A percentile compares a stretch with the other conserved stretches of the same genome.
phyloP scores from a whole-genome alignment of 495 filamentous ascomycete genomes.

The Cercophora scortea region DNA sequence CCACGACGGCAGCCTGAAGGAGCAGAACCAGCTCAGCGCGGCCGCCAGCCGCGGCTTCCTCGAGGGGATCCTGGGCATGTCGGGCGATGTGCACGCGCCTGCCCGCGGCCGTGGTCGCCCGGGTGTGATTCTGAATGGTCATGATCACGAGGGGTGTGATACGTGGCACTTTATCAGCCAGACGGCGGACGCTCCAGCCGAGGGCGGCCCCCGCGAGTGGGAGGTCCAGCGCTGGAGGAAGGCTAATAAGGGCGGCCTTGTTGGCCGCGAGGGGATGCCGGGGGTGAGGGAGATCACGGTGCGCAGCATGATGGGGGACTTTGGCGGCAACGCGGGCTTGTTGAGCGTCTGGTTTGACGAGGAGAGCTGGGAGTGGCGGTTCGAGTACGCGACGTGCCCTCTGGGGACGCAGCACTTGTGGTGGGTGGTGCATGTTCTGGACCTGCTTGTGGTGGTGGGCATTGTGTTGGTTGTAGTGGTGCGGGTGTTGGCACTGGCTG shows the following conservation, averaged over 20 bases:
- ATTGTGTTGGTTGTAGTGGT: constrained; percentile 21
- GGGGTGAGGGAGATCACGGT: constrained; percentile 85
- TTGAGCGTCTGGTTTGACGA: constrained; percentile 84
- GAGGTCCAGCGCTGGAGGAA: constrained; percentile 36
- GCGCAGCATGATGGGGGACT: constrained; percentile 98
- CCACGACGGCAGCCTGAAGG: constrained; percentile 62
- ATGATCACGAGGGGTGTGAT: constrained; percentile 93
- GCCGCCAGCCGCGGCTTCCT: constrained; percentile 60
- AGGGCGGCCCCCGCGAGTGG: constrained; percentile 26
- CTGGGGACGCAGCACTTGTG: constrained; percentile 85
- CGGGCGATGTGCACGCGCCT: constrained; percentile 44
- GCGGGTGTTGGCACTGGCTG: constrained; percentile 8
- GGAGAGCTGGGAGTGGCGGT: constrained; percentile 62
- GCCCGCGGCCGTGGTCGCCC: constrained; percentile 50
- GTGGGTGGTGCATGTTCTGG: constrained; percentile 79
- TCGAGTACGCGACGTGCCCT: constrained; percentile 67
- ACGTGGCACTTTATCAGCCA: constrained; percentile 69
- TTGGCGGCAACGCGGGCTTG: constrained; percentile 78
- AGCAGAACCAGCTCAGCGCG: constrained; percentile 84
- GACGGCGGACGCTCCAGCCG: constrained; percentile 3
- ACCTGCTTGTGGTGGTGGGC: constrained; percentile 46
- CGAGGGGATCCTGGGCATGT: constrained; percentile 73
- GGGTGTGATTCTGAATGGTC: constrained; percentile 76
- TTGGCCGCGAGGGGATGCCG: constrained; percentile 30
- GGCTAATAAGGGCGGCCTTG: constrained; percentile 20